These are phyloP conservation scores for Ceriops decandra DNA, from an alignment of 345 rosid genomes.

Conservation along the genomic window DNA sequence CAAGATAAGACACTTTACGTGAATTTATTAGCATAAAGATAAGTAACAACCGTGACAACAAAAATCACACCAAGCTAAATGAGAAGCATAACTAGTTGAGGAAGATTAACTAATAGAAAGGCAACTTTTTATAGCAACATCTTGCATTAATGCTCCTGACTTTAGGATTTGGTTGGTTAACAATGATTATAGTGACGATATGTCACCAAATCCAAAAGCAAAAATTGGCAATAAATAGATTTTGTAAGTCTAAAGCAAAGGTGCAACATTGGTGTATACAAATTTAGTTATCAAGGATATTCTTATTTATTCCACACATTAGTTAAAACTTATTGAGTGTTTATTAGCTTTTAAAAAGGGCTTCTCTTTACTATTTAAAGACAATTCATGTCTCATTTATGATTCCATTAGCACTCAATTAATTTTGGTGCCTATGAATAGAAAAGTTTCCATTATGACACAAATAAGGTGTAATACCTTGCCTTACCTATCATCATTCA, in stretches of 20 bases:
- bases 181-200: fast-evolving
- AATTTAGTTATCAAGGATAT: background rate
- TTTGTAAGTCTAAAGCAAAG: background rate
- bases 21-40: no score
- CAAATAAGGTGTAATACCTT: background rate
- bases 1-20: no score
- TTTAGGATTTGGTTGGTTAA: background rate
- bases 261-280: background rate
- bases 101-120: background rate
- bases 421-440: background rate
- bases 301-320: no score
- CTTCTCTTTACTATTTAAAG: background rate
- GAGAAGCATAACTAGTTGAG: no score
- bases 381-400: no score
- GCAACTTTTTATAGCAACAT: background rate
- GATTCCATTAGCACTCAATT: no score
- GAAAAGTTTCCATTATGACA: background rate
- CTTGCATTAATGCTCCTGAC: background rate
- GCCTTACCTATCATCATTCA: no score
- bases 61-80: background rate
- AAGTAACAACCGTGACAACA: background rate
- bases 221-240: background rate
- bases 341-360: background rate
- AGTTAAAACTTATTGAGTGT: background rate
- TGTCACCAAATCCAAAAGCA: background rate